A percentile compares a stretch with the other conserved stretches of the same genome.
Evolutionary conservation across 106 monocot species (phyloP).

Genomic region (Dactylorhiza incarnata): DNA sequence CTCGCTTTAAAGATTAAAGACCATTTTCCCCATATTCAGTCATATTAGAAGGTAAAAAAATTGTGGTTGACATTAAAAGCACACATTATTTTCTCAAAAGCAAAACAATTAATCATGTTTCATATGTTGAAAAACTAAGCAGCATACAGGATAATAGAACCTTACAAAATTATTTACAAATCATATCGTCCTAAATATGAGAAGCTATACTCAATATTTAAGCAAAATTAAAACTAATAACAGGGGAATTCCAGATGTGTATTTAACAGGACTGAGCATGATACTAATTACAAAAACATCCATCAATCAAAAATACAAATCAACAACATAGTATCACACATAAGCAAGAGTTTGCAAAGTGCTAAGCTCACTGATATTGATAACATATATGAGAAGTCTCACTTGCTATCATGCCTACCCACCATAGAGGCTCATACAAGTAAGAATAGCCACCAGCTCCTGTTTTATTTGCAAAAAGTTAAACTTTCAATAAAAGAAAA

Average conservation of each 20-base stretch:
- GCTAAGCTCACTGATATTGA: not conserved
- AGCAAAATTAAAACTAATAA: not conserved
- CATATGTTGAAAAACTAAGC: not conserved
- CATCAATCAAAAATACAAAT: not conserved
- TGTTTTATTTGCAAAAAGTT: constrained; percentile 20
- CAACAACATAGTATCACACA: not conserved
- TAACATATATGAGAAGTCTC: constrained; percentile 9
- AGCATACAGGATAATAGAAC: not conserved
- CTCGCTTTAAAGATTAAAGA: not conserved
- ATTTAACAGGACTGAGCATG: not conserved
- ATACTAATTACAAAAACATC: not conserved
- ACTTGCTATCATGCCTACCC: constrained; percentile 98
- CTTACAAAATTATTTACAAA: not conserved
- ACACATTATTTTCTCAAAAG: not conserved
- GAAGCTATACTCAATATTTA: not conserved
- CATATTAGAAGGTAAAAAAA: not conserved
- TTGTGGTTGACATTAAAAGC: not conserved
- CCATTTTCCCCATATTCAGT: not conserved
- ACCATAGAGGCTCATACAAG: constrained; percentile 90
- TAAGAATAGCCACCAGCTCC: constrained; percentile 88
- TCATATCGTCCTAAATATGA: not conserved
- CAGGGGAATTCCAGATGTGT: not conserved
- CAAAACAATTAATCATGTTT: not conserved
- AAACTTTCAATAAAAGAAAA: not conserved
- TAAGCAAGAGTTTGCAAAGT: not conserved